Evolutionary conservation across 805 yeast genomes (phyloP).

Genomic region (Candida arabinofermentans): DNA sequence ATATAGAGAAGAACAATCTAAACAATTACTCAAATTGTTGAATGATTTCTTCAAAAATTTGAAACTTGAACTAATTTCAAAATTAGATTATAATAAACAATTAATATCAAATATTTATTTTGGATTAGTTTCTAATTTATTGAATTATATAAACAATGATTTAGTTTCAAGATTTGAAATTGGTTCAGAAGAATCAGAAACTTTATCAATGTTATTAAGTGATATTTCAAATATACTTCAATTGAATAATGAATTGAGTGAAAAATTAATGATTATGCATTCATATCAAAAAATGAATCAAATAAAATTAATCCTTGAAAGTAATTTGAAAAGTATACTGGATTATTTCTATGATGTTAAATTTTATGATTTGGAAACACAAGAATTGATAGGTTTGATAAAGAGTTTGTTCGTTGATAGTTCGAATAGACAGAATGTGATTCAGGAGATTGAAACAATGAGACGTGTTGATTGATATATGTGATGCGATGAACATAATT

Average conservation of each 20-base stretch:
- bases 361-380: conserved; percentile 44
- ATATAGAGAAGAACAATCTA: conserved; percentile 5
- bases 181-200: conserved; percentile 31
- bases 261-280: conserved; percentile 16
- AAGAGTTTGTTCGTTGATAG: conserved; percentile 44
- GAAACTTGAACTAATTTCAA: conserved; percentile 9
- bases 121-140: conserved; percentile 14
- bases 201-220: conserved; percentile 15
- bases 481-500: neutral
- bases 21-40: conserved; percentile 9
- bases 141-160: conserved; percentile 15
- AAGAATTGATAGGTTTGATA: conserved; percentile 40
- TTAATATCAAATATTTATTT: conserved; percentile 16
- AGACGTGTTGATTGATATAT: conserved; percentile 22
- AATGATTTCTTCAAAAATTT: conserved; percentile 10
- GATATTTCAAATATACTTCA: neutral
- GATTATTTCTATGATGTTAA: conserved; percentile 49
- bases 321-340: conserved; percentile 43
- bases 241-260: neutral
- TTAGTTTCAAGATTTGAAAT: conserved; percentile 23
- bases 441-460: conserved; percentile 43
- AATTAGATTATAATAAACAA: conserved; percentile 18
- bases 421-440: conserved; percentile 39
- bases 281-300: conserved; percentile 29
- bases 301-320: conserved; percentile 22